Conservation (phyloP, 2,329 filamentous ascomycete genomes). For the Ascocoryne sarcoides region DNA sequence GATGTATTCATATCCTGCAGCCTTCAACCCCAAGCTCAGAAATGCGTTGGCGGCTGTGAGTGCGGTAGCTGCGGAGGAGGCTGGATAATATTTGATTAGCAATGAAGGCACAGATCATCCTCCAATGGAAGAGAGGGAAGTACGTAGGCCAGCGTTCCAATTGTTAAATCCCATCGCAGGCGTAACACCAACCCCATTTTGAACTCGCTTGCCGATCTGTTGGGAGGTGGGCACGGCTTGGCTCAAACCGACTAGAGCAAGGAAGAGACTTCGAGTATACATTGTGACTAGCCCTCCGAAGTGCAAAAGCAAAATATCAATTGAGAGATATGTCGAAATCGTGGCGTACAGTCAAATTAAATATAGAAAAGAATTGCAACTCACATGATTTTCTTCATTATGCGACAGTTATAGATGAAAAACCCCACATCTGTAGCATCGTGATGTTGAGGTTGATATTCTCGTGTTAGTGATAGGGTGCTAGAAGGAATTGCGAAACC, state of each 20-base stretch:
- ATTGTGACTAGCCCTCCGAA: too few relatives aligned
- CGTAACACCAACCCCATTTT: slow-evolving; percentile 5
- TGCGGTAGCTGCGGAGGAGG: slow-evolving; percentile 3
- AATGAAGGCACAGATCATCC: neutral
- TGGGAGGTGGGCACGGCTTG: neutral
- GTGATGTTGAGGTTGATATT: too few relatives aligned
- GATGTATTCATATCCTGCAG: slow-evolving; percentile 47
- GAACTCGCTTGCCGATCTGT: slow-evolving; percentile 1
- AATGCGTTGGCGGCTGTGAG: slow-evolving; percentile 30
- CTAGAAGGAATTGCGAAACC: too few relatives aligned
- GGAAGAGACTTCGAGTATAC: neutral
- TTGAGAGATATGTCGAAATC: too few relatives aligned
- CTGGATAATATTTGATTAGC: too few relatives aligned
- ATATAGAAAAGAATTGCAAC: too few relatives aligned
- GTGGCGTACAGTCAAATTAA: too few relatives aligned
- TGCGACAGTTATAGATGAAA: too few relatives aligned
- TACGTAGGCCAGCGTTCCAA: slow-evolving; percentile 5
- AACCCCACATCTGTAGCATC: too few relatives aligned
- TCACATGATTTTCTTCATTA: too few relatives aligned
- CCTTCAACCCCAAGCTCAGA: slow-evolving; percentile 39
- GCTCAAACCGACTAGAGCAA: neutral
- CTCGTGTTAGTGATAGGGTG: too few relatives aligned
- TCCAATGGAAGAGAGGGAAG: neutral
- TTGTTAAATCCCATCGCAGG: slow-evolving; percentile 7
- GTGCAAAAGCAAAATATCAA: too few relatives aligned